These are phyloP conservation scores for Tolypocladium ovalisporum DNA, from an alignment of 2,329 filamentous ascomycete species.

Conservation along the genomic window DNA sequence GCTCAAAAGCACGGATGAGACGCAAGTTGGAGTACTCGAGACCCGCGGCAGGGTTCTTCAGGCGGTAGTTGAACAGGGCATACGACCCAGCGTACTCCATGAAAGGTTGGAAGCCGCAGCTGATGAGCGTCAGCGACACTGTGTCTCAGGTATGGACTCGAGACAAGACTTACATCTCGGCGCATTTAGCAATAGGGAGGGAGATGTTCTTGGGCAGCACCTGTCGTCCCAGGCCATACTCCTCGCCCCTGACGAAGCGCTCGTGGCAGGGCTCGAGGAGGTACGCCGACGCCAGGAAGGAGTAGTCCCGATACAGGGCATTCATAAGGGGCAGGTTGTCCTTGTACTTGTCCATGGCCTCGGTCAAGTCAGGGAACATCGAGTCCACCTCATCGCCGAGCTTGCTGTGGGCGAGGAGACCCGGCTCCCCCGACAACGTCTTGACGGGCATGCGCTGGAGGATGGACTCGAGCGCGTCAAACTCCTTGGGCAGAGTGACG, in stretches of 20 bases:
- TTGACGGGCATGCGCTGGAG: constrained; percentile 70
- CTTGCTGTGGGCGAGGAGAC: constrained; percentile 62
- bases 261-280: constrained; percentile 86
- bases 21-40: constrained; percentile 60
- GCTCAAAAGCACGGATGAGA: constrained; percentile 83
- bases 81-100: constrained; percentile 74
- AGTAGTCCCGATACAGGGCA: constrained; percentile 83
- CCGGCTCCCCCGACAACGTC: constrained; percentile 61
- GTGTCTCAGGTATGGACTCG: background rate
- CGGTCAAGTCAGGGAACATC: constrained; percentile 69
- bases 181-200: constrained; percentile 73
- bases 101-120: constrained; percentile 74
- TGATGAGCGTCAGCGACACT: constrained; percentile 6
- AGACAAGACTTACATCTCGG: constrained; percentile 61
- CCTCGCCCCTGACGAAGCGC: constrained; percentile 56
- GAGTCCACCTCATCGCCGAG: constrained; percentile 65
- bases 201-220: constrained; percentile 63
- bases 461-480: constrained; percentile 60
- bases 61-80: constrained; percentile 58
- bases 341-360: constrained; percentile 59
- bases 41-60: constrained; percentile 42
- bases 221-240: constrained; percentile 69
- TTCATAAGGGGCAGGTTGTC: constrained; percentile 71
- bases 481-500: constrained; percentile 57
- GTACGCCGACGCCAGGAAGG: constrained; percentile 81